phyloP scores from a whole-genome alignment of 805 yeast species.

The Millerozyma miso region DNA sequence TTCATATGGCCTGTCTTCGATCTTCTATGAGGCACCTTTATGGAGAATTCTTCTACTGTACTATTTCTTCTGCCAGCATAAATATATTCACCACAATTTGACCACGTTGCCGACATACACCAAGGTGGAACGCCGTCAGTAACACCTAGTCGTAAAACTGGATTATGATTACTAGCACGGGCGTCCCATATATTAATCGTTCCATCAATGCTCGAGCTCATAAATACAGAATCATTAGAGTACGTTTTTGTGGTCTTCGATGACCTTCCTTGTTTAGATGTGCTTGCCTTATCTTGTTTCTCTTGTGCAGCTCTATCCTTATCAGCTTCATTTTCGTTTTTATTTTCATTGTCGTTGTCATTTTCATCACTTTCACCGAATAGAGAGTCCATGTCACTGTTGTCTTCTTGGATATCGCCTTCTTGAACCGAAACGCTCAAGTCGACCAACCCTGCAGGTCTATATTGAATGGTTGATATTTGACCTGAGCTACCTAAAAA shows the following conservation, averaged over 20 bases:
- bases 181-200: constrained; percentile 78
- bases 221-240: constrained; percentile 49
- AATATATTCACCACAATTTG: constrained; percentile 70
- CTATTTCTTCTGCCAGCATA: constrained; percentile 90
- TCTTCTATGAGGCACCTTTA: constrained; percentile 51
- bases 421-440: constrained; percentile 27
- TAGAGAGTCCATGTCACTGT: constrained; percentile 42
- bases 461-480: constrained; percentile 66
- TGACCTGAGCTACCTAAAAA: constrained; percentile 70
- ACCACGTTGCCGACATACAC: constrained; percentile 90
- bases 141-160: constrained; percentile 48
- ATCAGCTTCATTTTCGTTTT: constrained; percentile 3
- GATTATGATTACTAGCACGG: constrained; percentile 32
- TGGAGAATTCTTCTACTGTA: constrained; percentile 69
- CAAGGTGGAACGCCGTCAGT: constrained; percentile 82
- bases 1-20: constrained; percentile 18
- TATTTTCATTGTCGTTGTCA: constrained; percentile 11
- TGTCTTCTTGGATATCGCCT: constrained; percentile 9
- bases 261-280: constrained; percentile 8
- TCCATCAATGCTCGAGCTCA: constrained; percentile 84
- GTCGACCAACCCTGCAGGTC: constrained; percentile 56
- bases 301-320: constrained; percentile 11
- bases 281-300: constrained; percentile 10
- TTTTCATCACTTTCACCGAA: constrained; percentile 47
- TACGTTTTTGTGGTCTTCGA: constrained; percentile 20